Evolutionary conservation across 495 filamentous ascomycete genomes (phyloP).

Genomic region (Pseudoneurospora amorphoporcata): DNA sequence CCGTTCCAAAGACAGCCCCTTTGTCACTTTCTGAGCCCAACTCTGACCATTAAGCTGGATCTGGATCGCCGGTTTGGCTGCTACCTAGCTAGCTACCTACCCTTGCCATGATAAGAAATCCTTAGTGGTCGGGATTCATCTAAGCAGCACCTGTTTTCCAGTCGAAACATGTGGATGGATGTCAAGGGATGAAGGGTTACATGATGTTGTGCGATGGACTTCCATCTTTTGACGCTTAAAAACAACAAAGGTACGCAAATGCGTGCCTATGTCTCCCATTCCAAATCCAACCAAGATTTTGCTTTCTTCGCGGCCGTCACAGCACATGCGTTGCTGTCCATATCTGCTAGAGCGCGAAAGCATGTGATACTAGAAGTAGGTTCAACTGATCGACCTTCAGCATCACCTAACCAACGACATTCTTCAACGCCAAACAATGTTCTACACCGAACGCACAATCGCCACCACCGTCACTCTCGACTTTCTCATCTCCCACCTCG

Average conservation of each 20-base stretch:
- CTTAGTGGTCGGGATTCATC: not conserved
- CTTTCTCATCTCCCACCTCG: slow-evolving; percentile 56
- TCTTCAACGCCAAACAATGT: not conserved
- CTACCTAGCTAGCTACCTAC: not conserved
- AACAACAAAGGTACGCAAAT: not conserved
- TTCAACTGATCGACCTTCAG: not conserved
- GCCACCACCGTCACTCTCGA: slow-evolving; percentile 43
- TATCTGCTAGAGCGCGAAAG: not conserved
- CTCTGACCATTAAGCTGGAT: not conserved
- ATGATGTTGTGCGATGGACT: not conserved
- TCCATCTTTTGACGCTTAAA: not conserved
- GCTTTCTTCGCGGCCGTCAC: not conserved
- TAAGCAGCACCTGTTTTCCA: not conserved
- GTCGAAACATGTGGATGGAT: not conserved
- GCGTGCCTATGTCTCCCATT: not conserved
- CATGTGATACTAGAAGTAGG: too few relatives aligned
- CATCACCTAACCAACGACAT: not conserved
- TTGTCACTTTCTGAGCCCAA: not conserved
- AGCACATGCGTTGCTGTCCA: not conserved
- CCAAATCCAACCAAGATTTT: not conserved
- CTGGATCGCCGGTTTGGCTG: not conserved
- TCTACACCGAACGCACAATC: not conserved
- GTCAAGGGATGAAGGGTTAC: not conserved
- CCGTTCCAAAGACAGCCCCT: not conserved
- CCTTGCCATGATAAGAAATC: not conserved